Conservation (phyloP, 352 stramenopile genomes). For the Pythium sp. region DNA sequence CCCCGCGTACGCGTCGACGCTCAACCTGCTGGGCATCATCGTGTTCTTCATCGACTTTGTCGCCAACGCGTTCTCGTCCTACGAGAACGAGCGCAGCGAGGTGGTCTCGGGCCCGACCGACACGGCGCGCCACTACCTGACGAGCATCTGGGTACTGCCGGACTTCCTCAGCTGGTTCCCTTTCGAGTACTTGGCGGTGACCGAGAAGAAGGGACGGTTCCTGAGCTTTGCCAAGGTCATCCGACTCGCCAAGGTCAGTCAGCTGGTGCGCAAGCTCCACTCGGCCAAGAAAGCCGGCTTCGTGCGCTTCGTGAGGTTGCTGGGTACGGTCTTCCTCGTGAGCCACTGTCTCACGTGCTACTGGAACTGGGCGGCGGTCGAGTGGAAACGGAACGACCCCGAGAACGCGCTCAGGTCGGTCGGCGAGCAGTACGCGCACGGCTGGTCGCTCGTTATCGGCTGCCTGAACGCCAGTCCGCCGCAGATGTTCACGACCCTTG, state of each 20-base stretch:
- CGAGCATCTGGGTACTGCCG: slow-evolving; percentile 49
- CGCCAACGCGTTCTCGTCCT: slow-evolving; percentile 54
- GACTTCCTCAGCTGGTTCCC: slow-evolving; percentile 75
- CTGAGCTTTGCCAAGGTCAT: slow-evolving; percentile 68
- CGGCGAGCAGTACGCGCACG: slow-evolving; percentile 39
- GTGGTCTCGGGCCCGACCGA: slow-evolving; percentile 42
- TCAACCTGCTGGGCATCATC: slow-evolving; percentile 40
- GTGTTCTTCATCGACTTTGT: slow-evolving; percentile 60
- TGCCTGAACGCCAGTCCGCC: slow-evolving; percentile 65
- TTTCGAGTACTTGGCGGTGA: slow-evolving; percentile 42
- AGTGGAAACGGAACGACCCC: slow-evolving; percentile 39
- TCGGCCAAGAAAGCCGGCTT: slow-evolving; percentile 66
- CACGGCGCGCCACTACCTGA: slow-evolving; percentile 48
- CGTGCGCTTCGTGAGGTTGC: slow-evolving; percentile 47
- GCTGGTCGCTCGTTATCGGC: slow-evolving; percentile 56
- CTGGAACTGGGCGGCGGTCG: slow-evolving; percentile 52
- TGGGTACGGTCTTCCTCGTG: slow-evolving; percentile 53
- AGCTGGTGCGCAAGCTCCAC: slow-evolving; percentile 48
- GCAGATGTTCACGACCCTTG: slow-evolving; percentile 40
- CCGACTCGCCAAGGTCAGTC: slow-evolving; percentile 64
- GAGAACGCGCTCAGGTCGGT: slow-evolving; percentile 23
- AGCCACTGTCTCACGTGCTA: slow-evolving; percentile 59
- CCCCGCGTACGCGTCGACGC: slow-evolving; percentile 17
- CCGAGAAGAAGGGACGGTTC: slow-evolving; percentile 34
- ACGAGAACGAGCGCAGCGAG: slow-evolving; percentile 42